Percentiles rank a stretch among this genome's conserved stretches.
Conservation (phyloP, 192 early-diverging fungal species). For the Gonapodya sp. region DNA sequence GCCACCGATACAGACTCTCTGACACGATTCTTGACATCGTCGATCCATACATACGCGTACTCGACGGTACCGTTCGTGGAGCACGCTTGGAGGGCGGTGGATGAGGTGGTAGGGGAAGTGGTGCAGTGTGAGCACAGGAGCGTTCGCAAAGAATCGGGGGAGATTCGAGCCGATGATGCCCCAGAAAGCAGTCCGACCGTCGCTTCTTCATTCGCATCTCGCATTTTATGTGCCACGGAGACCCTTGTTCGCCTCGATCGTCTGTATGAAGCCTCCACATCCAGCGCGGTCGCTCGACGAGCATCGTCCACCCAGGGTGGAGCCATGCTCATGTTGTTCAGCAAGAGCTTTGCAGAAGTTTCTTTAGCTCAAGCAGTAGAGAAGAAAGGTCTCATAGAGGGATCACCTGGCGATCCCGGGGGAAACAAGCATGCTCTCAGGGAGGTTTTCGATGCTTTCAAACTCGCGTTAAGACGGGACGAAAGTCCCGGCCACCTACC, state of each 20-base stretch:
- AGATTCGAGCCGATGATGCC: slow-evolving; percentile 9
- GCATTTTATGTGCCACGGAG: too few relatives aligned
- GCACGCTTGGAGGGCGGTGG: slow-evolving; percentile 10
- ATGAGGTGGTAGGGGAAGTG: neutral
- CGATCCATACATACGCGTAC: slow-evolving; percentile 59
- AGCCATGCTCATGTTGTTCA: slow-evolving; percentile 53
- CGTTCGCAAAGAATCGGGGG: neutral
- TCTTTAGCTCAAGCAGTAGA: neutral
- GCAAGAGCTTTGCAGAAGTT: slow-evolving; percentile 40
- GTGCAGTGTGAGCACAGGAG: too few relatives aligned
- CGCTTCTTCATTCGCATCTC: neutral
- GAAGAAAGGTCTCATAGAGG: neutral
- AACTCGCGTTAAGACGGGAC: neutral
- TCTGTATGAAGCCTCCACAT: slow-evolving; percentile 22
- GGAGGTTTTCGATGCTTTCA: neutral
- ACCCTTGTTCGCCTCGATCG: slow-evolving; percentile 16
- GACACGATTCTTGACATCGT: slow-evolving; percentile 39
- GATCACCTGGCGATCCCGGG: neutral
- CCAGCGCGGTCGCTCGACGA: slow-evolving; percentile 53
- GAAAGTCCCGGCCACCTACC: slow-evolving; percentile 60
- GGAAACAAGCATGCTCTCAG: neutral
- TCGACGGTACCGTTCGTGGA: slow-evolving; percentile 62
- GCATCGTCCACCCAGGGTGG: slow-evolving; percentile 60
- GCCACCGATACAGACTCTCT: slow-evolving; percentile 18
- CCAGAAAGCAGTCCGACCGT: neutral